Conservation (phyloP, 805 yeast genomes). For the Kluyveromyces starmeri region DNA sequence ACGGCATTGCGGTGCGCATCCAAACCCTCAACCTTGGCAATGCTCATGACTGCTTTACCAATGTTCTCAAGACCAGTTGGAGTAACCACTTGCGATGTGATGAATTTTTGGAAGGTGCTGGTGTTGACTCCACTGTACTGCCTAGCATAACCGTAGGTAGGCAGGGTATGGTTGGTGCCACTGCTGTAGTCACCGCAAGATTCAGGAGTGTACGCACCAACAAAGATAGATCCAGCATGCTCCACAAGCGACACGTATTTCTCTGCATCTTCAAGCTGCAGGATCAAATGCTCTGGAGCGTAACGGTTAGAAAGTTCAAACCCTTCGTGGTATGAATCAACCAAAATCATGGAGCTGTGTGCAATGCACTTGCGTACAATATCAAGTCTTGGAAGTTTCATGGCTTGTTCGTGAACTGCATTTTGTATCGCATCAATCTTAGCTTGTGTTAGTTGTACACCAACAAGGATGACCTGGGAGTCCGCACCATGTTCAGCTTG, state of each 20-base stretch:
- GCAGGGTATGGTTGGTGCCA: constrained; percentile 97
- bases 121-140: constrained; percentile 97
- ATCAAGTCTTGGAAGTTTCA: constrained; percentile 79
- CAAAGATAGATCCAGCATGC: constrained; percentile 94
- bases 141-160: constrained; percentile 97
- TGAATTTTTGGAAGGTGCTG: constrained; percentile 87
- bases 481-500: constrained; percentile 99
- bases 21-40: constrained; percentile 93
- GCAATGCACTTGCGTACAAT: constrained; percentile 87
- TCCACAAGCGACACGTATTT: constrained; percentile 63
- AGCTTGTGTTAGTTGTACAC: constrained; percentile 55
- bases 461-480: constrained; percentile 89
- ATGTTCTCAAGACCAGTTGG: constrained; percentile 77
- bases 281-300: constrained; percentile 96
- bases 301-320: constrained; percentile 79
- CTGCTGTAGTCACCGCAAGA: constrained; percentile 97
- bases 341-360: constrained; percentile 77
- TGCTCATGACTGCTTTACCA: constrained; percentile 93
- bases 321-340: constrained; percentile 67
- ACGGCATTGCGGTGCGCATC: constrained; percentile 98
- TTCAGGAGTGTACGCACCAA: constrained; percentile 94
- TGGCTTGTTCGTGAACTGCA: constrained; percentile 80
- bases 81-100: constrained; percentile 87
- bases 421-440: constrained; percentile 65
- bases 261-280: constrained; percentile 78